Conservation (phyloP, 176 grass and related monocot genomes). For the Ananas comosus region DNA sequence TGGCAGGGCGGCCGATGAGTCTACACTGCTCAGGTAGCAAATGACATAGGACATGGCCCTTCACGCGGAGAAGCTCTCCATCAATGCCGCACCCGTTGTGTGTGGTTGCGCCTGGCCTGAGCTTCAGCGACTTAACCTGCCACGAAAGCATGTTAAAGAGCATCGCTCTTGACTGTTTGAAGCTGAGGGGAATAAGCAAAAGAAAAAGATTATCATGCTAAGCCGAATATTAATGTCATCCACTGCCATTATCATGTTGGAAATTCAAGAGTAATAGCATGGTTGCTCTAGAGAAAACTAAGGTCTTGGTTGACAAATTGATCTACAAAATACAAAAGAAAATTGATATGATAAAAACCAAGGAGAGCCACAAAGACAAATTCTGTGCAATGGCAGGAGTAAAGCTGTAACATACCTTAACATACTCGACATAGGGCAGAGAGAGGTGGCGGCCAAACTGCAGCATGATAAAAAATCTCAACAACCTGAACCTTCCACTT, state of each 20-base stretch:
- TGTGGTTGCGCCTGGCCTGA: conserved; percentile 75
- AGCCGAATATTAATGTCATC: background rate
- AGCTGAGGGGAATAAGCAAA: background rate
- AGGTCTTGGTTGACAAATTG: no score
- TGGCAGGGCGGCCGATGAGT: conserved; percentile 62
- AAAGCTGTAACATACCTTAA: conserved; percentile 55
- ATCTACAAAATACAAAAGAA: no score
- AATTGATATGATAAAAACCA: no score
- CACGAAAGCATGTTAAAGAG: conserved; percentile 9
- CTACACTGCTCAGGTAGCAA: conserved; percentile 82
- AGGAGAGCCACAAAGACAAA: background rate
- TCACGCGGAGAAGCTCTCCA: conserved; percentile 62
- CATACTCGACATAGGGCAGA: conserved; percentile 85
- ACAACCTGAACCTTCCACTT: conserved; percentile 72
- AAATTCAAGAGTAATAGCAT: no score
- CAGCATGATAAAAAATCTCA: conserved; percentile 84
- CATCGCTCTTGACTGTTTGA: background rate
- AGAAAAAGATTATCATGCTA: background rate
- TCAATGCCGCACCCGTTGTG: conserved; percentile 86
- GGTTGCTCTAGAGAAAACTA: no score
- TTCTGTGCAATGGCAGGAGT: background rate
- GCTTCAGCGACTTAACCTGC: conserved; percentile 87
- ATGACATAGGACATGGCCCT: conserved; percentile 73
- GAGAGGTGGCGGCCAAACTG: conserved; percentile 90
- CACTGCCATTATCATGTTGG: no score